Conservation (phyloP, 1,284 basidiomycete genomes). For the Rhodotorula mucilaginosa region DNA sequence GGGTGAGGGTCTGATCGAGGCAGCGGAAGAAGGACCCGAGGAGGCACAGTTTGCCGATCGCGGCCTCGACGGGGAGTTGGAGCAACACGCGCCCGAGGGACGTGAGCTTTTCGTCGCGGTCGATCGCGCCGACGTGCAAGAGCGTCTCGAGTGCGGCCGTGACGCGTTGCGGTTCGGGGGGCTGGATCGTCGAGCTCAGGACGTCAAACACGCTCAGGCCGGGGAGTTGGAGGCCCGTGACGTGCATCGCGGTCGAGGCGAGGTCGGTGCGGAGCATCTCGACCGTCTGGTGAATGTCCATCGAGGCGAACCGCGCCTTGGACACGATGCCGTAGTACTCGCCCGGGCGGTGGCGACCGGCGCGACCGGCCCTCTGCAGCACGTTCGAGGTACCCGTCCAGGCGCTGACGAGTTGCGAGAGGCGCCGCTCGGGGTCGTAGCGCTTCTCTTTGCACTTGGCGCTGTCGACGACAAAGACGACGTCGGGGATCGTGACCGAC, state of each 20-base stretch:
- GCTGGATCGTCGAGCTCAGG: slow-evolving; percentile 79
- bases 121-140: slow-evolving; percentile 83
- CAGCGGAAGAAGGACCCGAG: slow-evolving; percentile 93
- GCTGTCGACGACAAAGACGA: slow-evolving; percentile 90
- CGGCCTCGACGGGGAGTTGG: slow-evolving; percentile 84
- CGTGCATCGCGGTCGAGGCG: slow-evolving; percentile 90
- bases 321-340: slow-evolving; percentile 87
- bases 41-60: slow-evolving; percentile 84
- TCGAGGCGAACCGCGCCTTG: slow-evolving; percentile 60
- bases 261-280: slow-evolving; percentile 81
- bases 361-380: slow-evolving; percentile 89
- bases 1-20: slow-evolving; percentile 80
- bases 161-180: slow-evolving; percentile 77
- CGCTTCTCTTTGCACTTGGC: slow-evolving; percentile 86
- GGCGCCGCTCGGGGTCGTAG: slow-evolving; percentile 86
- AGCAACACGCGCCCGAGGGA: slow-evolving; percentile 83
- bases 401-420: slow-evolving; percentile 80
- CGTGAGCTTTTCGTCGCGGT: slow-evolving; percentile 69
- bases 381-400: slow-evolving; percentile 93
- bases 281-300: slow-evolving; percentile 82
- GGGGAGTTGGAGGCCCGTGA: slow-evolving; percentile 93
- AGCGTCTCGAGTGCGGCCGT: slow-evolving; percentile 76
- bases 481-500: slow-evolving; percentile 92
- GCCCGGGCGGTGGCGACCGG: slow-evolving; percentile 85
- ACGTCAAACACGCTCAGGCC: slow-evolving; percentile 85